Evolutionary conservation across 2,329 filamentous ascomycete genomes (phyloP).

Genomic region (Macrophomina tecta): DNA sequence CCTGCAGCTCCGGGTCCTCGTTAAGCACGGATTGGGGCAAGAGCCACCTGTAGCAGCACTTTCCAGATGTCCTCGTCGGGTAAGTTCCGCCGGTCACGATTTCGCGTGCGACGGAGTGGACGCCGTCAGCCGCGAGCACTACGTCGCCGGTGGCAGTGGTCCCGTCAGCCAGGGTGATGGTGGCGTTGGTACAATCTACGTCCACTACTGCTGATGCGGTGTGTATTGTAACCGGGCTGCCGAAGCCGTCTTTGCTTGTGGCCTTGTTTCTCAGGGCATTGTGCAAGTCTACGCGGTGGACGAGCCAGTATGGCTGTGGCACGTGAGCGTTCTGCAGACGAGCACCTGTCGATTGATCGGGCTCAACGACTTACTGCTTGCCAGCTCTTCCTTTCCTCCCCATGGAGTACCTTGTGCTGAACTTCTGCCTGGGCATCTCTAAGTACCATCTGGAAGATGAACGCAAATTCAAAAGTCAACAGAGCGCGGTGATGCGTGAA

Average conservation of each 20-base stretch:
- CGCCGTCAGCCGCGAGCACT: conserved; percentile 62
- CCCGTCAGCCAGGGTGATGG: conserved; percentile 55
- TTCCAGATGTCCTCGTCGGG: conserved; percentile 56
- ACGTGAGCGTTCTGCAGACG: no score
- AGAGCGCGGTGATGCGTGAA: no score
- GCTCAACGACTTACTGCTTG: neutral
- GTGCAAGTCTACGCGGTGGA: conserved; percentile 62
- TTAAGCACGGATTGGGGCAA: conserved; percentile 53
- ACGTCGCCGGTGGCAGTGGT: conserved; percentile 54
- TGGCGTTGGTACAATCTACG: conserved; percentile 50
- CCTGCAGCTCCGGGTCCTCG: conserved; percentile 47
- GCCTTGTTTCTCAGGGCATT: conserved; percentile 54
- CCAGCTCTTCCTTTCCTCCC: neutral
- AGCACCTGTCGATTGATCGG: no score
- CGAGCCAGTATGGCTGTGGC: neutral
- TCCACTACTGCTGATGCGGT: conserved; percentile 52
- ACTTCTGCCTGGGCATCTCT: neutral
- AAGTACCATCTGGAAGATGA: neutral
- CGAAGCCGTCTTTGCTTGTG: conserved; percentile 38
- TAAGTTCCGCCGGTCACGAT: conserved; percentile 39
- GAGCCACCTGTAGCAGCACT: conserved; percentile 64
- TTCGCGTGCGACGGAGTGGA: conserved; percentile 44
- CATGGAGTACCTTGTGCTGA: neutral
- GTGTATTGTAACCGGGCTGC: conserved; percentile 46
- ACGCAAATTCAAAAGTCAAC: neutral